Base-by-base conservation (phyloP, 208 protist species). In the Leishmania tropica region DNA sequence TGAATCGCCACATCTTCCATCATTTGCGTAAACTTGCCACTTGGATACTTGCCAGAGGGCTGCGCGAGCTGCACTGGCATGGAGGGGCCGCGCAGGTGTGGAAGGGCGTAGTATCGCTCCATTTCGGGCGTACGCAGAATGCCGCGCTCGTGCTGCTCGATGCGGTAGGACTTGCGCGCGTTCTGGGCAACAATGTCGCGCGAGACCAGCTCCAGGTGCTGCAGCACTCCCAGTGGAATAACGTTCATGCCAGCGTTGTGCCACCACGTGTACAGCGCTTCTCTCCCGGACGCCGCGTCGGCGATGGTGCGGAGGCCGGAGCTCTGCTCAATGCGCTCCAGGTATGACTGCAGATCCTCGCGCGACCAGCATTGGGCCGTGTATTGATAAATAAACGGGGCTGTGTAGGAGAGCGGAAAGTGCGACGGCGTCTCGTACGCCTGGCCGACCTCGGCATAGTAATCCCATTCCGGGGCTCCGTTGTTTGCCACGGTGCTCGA, bases 371-470 rank as follows among this genome's bases (percentile, higher is more conserved):
- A 81, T 48, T 88, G 89, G 1, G 83, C 83, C 6, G 90, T 92
- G 87, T 96, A 94, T 76, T 91, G 90, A 70, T 96, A 88, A 72
- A 96, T 95, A 80, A 96, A 95, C 8, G 90, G 87, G 0, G 85
- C 87, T 53, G 91, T 89, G 81, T 93, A 94, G 67, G 85, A 71
- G 42, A 95, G 83, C 5, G 93, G 93, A 56, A 94, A 93, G 85
- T 96, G 90, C 62, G 86, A 90, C 10, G 91, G 89, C 47, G 86
- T 90, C 67, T 75, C 75, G 76, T 96, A 96, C 65, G 89, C 88
- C 83, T 92, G 88, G 13, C 91, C 93, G 28, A 95, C 91, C 79
- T 92, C 90, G 0, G 76, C 83, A 71, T 96, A 96, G 85, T 94
- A 94, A 83, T 96, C 73, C 91, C 93, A 96, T 56, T 93, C 80